A percentile compares a stretch with the other conserved stretches of the same genome.
Evolutionary conservation across 805 yeast genomes (phyloP).

Genomic region (Babjeviella inositovora): DNA sequence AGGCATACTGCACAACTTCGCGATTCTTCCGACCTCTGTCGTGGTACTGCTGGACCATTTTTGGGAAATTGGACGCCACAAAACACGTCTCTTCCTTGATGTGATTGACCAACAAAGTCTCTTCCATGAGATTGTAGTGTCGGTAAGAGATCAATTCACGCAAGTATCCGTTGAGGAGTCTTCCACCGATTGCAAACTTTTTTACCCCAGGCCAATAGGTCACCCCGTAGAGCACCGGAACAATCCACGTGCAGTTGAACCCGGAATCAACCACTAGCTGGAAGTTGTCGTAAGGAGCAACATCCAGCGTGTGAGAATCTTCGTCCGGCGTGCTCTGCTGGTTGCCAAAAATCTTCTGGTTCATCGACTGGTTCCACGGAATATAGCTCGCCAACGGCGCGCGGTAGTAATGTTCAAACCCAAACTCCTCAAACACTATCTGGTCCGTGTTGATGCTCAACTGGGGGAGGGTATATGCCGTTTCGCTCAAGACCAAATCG

Average conservation of each 20-base stretch:
- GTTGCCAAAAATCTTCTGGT: no score
- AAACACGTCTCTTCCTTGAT: constrained; percentile 70
- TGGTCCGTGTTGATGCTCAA: constrained; percentile 79
- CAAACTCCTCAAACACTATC: constrained; percentile 87
- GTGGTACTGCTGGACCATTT: constrained; percentile 8
- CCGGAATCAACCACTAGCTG: constrained; percentile 80
- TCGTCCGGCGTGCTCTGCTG: no score
- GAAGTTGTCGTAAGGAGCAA: constrained; percentile 30
- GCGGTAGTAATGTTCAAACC: constrained; percentile 54
- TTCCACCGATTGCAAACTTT: constrained; percentile 78
- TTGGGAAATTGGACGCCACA: constrained; percentile 42
- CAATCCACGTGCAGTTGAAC: constrained; percentile 70
- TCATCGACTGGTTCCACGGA: constrained; percentile 47
- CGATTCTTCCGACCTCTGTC: constrained; percentile 9
- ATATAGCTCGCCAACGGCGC: constrained; percentile 43
- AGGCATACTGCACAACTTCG: constrained; percentile 47
- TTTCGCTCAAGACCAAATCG: constrained; percentile 58
- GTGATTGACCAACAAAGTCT: constrained; percentile 67
- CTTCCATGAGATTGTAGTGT: constrained; percentile 89
- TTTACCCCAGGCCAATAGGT: constrained; percentile 65
- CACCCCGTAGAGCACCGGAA: constrained; percentile 70
- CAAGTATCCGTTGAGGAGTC: constrained; percentile 65
- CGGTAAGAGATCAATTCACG: constrained; percentile 79
- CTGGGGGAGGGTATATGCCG: constrained; percentile 70
- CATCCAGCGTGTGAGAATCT: constrained; percentile 9